Base-by-base conservation (phyloP, 2,329 filamentous ascomycete genomes). In the Zelopaecilomyces penicillatus region DNA sequence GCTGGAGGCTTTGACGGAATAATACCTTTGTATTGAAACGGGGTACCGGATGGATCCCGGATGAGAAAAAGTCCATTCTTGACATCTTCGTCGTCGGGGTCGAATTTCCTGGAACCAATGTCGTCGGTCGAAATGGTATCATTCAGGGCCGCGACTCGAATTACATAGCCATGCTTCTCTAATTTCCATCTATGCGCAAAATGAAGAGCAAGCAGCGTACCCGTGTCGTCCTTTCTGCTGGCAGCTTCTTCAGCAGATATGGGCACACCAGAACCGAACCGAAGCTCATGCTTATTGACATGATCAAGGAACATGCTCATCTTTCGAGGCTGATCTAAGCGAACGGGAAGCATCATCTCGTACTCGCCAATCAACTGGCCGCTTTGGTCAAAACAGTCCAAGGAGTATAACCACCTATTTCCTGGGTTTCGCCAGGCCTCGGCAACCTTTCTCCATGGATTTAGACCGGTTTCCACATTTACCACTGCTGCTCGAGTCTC, bases 401-500 rank as follows among this genome's bases (percentile, higher is more conserved):
- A 5, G 56, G 49, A 12, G 52, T 64, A 54, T 41, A 54, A 19
- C 60, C 55, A 53, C 45, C 48, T 52, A n/a, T 49, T 42, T 0
- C 43, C 39, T 0, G 30, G 29, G 0, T 49, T 37, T 11, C 51
- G 52, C 76, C 75, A 80, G 4, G 59, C 58, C 19, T 55, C 52
- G 0, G 71, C 68, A 6, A 78, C 53, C 4, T 53, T 42, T 0
- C 47, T 44, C 76, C 76, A 80, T 0, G 76, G 76, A 26, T 67
- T 67, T 42, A 69, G 62, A 11, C 64, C 57, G 5, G 61, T 56
- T 4, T 63, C 61, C 3, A 71, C 67, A 4, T 58, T 48, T 3
- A 62, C 54, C 7, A 66, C 52, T 0, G 66, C 48, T 2, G 55
- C 55, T 1, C 70, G 64, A 2, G 58, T 57, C 31, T 70, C 65